A percentile compares a stretch with the other conserved stretches of the same genome.
These are phyloP conservation scores for Schizochytrium sp. DNA, from an alignment of 108 stramenopile species.

Conservation along the genomic window DNA sequence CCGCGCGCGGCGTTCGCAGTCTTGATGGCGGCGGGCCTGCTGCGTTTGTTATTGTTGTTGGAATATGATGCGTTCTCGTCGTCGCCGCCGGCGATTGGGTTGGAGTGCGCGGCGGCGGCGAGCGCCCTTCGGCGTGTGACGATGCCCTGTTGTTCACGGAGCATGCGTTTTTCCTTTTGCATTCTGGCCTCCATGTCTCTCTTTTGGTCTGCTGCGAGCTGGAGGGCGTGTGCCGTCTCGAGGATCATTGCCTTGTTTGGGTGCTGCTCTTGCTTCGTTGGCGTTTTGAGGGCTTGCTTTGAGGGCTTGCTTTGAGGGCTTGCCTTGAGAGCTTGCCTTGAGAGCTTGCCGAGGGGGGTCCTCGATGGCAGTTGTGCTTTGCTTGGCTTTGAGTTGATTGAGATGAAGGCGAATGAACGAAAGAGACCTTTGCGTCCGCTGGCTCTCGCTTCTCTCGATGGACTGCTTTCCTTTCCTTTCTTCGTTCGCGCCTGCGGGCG, in stretches of 20 bases:
- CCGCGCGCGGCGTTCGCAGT: too few species aligned
- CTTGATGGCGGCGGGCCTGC: background rate
- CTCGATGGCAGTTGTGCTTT: too few species aligned
- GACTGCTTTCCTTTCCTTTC: too few species aligned
- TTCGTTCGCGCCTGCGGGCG: too few species aligned
- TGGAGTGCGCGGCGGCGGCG: background rate
- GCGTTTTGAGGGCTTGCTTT: background rate
- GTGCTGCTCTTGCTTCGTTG: background rate
- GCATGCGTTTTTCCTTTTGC: background rate
- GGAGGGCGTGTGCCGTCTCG: background rate
- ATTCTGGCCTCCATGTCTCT: background rate
- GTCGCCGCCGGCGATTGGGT: background rate
- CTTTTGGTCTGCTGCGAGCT: background rate
- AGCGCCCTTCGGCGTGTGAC: background rate
- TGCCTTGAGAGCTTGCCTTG: too few species aligned
- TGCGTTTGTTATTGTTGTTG: background rate
- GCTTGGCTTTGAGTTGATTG: too few species aligned
- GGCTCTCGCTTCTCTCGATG: too few species aligned
- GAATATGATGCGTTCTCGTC: background rate
- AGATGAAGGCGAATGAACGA: too few species aligned
- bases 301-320: too few species aligned
- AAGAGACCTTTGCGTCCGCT: too few species aligned
- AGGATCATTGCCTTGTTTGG: background rate
- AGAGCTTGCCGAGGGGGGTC: too few species aligned
- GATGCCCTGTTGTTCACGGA: background rate